These are phyloP conservation scores for Astrothelium macrocarpum DNA, from an alignment of 495 filamentous ascomycete species.

Conservation along the genomic window DNA sequence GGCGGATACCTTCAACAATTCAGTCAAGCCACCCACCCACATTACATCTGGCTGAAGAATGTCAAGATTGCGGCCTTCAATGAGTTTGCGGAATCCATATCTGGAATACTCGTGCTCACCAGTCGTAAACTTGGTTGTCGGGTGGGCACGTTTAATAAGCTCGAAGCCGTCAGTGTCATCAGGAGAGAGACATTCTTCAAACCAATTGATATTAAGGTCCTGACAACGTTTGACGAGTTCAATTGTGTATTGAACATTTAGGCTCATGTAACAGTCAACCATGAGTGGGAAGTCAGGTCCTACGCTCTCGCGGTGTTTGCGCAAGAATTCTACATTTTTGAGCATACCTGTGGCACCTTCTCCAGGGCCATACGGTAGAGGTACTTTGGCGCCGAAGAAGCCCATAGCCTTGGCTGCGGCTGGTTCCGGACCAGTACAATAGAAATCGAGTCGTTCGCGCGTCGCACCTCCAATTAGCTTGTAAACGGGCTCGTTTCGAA, in stretches of 20 bases:
- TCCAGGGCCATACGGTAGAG: conserved; percentile 77
- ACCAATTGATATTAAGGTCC: conserved; percentile 87
- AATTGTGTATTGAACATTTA: conserved; percentile 86
- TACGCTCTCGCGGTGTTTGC: conserved; percentile 71
- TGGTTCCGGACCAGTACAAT: conserved; percentile 86
- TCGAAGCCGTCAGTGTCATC: conserved; percentile 87
- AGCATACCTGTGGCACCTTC: conserved; percentile 69
- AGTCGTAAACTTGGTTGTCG: conserved; percentile 86
- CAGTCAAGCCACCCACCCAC: conserved; percentile 91
- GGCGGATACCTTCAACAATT: conserved; percentile 78
- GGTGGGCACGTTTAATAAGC: conserved; percentile 79
- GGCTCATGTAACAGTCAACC: conserved; percentile 94
- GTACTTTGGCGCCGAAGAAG: conserved; percentile 82
- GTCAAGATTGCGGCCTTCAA: conserved; percentile 83
- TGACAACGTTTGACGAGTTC: conserved; percentile 72
- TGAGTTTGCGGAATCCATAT: conserved; percentile 87
- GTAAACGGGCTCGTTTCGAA: conserved; percentile 87
- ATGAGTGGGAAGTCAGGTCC: conserved; percentile 86
- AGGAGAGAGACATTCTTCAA: conserved; percentile 84
- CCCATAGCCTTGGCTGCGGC: conserved; percentile 67
- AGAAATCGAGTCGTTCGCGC: conserved; percentile 71
- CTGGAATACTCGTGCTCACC: conserved; percentile 90
- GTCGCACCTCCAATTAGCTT: conserved; percentile 85
- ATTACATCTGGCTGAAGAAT: conserved; percentile 94
- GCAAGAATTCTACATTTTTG: conserved; percentile 83